Conservation (phyloP, 2,329 filamentous ascomycete genomes). For the Botrytis byssoidea region DNA sequence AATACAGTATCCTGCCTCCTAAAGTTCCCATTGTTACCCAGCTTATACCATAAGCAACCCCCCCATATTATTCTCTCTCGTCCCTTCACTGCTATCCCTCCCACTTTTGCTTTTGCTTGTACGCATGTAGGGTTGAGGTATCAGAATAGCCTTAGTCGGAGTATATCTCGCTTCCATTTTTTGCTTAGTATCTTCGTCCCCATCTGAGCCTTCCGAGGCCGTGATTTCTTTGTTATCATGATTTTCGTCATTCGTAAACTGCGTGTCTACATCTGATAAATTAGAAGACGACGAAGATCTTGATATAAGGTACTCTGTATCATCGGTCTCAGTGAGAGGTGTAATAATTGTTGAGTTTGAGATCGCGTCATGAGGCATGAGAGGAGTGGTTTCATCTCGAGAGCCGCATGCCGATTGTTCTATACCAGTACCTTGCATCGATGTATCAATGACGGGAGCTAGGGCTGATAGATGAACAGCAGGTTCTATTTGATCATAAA, state of each 20-base stretch:
- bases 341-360: not conserved
- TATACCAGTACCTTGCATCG: not conserved
- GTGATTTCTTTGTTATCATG: not conserved
- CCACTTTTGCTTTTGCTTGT: not conserved
- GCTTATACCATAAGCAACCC: conserved; percentile 8
- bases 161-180: not conserved
- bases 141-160: conserved; percentile 3
- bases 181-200: not conserved
- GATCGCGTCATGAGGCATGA: not conserved
- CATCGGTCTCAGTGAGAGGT: not conserved
- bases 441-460: not conserved
- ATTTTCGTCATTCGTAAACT: not conserved
- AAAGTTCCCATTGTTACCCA: not conserved
- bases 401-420: not conserved
- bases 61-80: conserved; percentile 3
- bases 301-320: not conserved
- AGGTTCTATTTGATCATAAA: conserved; percentile 76
- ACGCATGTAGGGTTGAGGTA: not conserved
- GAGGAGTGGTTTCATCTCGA: not conserved
- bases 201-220: not conserved
- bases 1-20: not conserved
- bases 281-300: not conserved
- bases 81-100: conserved; percentile 3
- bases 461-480: conserved; percentile 13
- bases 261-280: not conserved